phyloP scores from a whole-genome alignment of 1,284 basidiomycete genomes.

The Ustilago bromivora region DNA sequence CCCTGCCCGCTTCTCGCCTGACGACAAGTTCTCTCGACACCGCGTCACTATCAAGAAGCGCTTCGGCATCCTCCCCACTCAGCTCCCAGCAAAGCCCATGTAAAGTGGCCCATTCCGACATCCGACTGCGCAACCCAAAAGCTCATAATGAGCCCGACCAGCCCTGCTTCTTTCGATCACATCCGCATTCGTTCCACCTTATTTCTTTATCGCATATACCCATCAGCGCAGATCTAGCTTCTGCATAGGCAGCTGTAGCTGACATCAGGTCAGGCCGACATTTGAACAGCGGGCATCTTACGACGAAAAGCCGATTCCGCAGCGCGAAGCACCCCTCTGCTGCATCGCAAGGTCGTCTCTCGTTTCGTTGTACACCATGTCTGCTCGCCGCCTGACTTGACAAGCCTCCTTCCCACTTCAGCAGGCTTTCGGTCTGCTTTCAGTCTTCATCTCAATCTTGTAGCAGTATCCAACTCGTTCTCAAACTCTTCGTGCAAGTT shows the following conservation, averaged over 20 bases:
- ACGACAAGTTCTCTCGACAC: conserved; percentile 69
- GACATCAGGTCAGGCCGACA: neutral
- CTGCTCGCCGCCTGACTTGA: neutral
- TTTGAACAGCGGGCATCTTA: neutral
- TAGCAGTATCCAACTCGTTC: conserved; percentile 4
- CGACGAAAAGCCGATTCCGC: neutral
- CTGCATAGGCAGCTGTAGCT: neutral
- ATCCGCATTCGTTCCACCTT: neutral
- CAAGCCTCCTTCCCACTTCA: neutral
- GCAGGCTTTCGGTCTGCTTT: neutral
- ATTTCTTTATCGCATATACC: conserved; percentile 31
- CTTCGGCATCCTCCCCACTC: conserved; percentile 65
- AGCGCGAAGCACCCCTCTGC: neutral
- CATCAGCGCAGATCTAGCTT: conserved; percentile 22
- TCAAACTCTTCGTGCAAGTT: neutral
- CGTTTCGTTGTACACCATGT: neutral
- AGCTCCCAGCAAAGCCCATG: conserved; percentile 61
- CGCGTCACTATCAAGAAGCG: conserved; percentile 68
- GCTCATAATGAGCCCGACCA: neutral
- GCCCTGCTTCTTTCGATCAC: neutral
- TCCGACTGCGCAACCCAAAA: neutral
- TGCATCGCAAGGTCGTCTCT: neutral
- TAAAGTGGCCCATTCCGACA: conserved; percentile 14
- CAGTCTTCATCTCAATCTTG: conserved; percentile 1
- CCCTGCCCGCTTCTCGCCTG: conserved; percentile 68